These are phyloP conservation scores for Diplodia scrobiculata DNA, from an alignment of 2,329 filamentous ascomycete species.

Conservation along the genomic window DNA sequence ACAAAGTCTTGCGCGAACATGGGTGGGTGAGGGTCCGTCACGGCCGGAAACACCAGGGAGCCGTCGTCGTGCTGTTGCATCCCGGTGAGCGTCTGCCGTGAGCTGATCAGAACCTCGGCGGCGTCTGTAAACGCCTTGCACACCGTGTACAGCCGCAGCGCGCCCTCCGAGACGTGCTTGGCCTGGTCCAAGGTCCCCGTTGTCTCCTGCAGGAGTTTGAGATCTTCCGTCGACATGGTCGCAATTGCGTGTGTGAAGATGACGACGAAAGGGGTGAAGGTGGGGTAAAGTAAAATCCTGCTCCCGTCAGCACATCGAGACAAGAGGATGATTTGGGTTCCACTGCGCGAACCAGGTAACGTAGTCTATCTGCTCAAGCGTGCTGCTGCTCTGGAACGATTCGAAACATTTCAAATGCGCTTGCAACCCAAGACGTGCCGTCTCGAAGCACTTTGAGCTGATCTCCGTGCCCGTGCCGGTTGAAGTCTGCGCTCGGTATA, in stretches of 20 bases:
- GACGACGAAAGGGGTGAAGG: constrained; percentile 31
- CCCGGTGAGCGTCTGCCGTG: constrained; percentile 29
- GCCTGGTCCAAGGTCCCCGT: constrained; percentile 28
- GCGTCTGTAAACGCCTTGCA: constrained; percentile 31
- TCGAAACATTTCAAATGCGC: constrained; percentile 30
- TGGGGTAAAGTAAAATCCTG: constrained; percentile 31
- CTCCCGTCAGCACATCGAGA: neutral
- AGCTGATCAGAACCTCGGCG: constrained; percentile 29
- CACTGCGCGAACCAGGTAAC: constrained; percentile 26
- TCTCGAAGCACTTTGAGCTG: constrained; percentile 31
- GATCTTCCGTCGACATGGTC: constrained; percentile 28
- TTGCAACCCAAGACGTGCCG: constrained; percentile 29
- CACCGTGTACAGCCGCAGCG: constrained; percentile 30
- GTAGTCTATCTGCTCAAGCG: constrained; percentile 26
- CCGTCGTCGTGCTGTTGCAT: constrained; percentile 31
- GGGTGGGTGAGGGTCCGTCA: constrained; percentile 33
- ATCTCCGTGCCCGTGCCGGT: constrained; percentile 30
- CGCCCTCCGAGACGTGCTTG: constrained; percentile 29
- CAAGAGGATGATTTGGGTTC: too few relatives aligned
- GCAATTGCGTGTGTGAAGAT: constrained; percentile 31
- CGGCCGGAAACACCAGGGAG: constrained; percentile 34
- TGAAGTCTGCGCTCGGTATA: constrained; percentile 31
- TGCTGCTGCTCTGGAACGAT: constrained; percentile 18
- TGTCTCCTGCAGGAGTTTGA: constrained; percentile 29
- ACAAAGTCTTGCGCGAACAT: constrained; percentile 37